Evolutionary conservation across 2,329 filamentous ascomycete species (phyloP).

Genomic region (Aureobasidium melanogenum): DNA sequence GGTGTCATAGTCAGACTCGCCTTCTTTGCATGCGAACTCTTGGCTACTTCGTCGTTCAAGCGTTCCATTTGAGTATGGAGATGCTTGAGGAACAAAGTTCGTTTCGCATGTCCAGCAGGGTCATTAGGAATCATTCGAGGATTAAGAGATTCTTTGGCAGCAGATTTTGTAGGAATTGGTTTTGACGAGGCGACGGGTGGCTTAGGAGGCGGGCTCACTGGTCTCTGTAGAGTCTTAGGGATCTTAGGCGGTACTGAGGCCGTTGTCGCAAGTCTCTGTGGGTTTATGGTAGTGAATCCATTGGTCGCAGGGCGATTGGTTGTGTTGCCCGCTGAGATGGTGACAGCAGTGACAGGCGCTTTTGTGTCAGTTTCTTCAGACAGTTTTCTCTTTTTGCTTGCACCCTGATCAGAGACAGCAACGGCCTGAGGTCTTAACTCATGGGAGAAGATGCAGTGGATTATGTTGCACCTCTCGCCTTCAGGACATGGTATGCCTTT

Average conservation of each 20-base stretch:
- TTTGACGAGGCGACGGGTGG: neutral
- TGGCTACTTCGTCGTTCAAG: slow-evolving; percentile 55
- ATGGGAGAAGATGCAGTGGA: slow-evolving; percentile 53
- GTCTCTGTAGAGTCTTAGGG: slow-evolving; percentile 10
- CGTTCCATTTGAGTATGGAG: slow-evolving; percentile 58
- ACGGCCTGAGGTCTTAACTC: slow-evolving; percentile 17
- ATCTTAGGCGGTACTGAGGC: slow-evolving; percentile 3
- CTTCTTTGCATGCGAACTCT: slow-evolving; percentile 41
- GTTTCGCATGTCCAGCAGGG: slow-evolving; percentile 31
- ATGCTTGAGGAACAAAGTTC: slow-evolving; percentile 41
- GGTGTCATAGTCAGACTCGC: slow-evolving; percentile 50
- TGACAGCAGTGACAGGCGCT: neutral
- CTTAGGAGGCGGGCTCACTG: slow-evolving; percentile 14
- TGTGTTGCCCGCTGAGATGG: neutral
- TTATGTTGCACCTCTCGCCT: slow-evolving; percentile 40
- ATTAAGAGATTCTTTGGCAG: slow-evolving; percentile 41
- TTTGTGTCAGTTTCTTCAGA: neutral
- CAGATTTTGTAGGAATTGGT: neutral
- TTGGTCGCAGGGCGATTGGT: neutral
- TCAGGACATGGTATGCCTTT: slow-evolving; percentile 45
- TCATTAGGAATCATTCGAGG: slow-evolving; percentile 53
- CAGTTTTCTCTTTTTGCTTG: slow-evolving; percentile 26
- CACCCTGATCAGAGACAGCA: neutral
- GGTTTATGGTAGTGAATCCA: neutral
- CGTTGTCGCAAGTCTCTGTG: slow-evolving; percentile 17